Conservation (phyloP, 164 flowering plant species). For the Houttuynia cordata region DNA sequence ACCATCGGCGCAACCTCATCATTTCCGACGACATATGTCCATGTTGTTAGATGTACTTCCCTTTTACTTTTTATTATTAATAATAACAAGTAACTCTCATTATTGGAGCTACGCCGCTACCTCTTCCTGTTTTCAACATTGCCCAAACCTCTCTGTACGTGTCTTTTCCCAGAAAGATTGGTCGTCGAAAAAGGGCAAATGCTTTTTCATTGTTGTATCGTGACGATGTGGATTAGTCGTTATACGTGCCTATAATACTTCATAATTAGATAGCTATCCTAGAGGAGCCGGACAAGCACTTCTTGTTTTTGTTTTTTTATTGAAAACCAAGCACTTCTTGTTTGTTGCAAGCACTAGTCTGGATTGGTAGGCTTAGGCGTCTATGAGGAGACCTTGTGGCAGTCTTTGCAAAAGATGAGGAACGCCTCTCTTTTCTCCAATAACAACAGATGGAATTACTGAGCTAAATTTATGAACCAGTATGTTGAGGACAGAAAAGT, state of each 20-base stretch:
- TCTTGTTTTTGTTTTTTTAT: too few relatives aligned
- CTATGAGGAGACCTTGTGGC: too few relatives aligned
- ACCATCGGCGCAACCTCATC: constrained; percentile 28
- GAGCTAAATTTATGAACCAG: too few relatives aligned
- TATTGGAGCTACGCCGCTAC: not conserved
- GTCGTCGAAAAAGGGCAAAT: not conserved
- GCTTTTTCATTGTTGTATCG: not conserved
- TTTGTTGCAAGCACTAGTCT: not conserved
- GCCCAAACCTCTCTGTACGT: constrained; percentile 7
- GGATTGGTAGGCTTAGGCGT: too few relatives aligned
- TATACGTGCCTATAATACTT: not conserved
- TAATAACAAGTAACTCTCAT: not conserved
- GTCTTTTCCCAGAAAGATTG: not conserved
- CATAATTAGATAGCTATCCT: too few relatives aligned
- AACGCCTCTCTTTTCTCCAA: too few relatives aligned
- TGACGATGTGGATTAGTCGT: not conserved
- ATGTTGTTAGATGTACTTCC: constrained; percentile 2
- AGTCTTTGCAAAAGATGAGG: too few relatives aligned
- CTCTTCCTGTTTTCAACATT: not conserved
- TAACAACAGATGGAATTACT: too few relatives aligned
- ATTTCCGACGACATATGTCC: constrained; percentile 17
- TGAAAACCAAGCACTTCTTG: not conserved
- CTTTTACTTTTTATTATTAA: not conserved
- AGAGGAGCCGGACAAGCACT: not conserved
- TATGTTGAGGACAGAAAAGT: too few relatives aligned